Evolutionary conservation across 805 yeast genomes (phyloP).

Genomic region (Pichia rugopelliculosa): DNA sequence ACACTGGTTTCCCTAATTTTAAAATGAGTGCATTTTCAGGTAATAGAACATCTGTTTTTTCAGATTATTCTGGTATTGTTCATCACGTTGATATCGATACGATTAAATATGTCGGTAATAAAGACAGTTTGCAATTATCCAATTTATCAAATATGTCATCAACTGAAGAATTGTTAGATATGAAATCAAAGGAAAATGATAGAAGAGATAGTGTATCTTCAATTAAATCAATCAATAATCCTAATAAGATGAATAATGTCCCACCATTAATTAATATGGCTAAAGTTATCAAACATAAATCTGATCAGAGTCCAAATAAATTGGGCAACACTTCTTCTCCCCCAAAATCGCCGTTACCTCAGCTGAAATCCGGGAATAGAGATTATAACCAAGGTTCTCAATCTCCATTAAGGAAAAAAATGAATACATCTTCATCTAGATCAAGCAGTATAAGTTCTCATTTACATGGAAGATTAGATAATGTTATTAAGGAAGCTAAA

Average conservation of each 20-base stretch:
- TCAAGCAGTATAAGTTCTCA: conserved; percentile 10
- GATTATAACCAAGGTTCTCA: neutral
- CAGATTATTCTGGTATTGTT: conserved; percentile 32
- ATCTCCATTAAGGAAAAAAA: neutral
- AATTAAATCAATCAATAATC: neutral
- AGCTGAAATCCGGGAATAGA: neutral
- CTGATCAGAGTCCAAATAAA: conserved; percentile 5
- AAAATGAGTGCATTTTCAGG: conserved; percentile 6
- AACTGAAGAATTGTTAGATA: neutral
- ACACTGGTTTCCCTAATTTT: neutral
- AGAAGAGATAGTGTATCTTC: neutral
- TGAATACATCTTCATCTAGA: neutral
- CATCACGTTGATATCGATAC: conserved; percentile 31
- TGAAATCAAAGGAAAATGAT: neutral
- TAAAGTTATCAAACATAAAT: conserved; percentile 3
- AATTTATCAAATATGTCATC: conserved; percentile 1
- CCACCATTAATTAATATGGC: conserved; percentile 1
- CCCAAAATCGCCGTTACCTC: conserved; percentile 14
- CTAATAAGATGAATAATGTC: neutral
- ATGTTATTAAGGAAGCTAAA: conserved; percentile 28
- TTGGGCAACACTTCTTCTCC: conserved; percentile 3
- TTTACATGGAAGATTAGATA: conserved; percentile 24
- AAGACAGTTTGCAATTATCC: conserved; percentile 5
- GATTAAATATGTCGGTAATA: conserved; percentile 26
- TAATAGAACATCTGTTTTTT: conserved; percentile 26